Evolutionary conservation across 352 stramenopile genomes (phyloP).

Genomic region (Globisporangium yorkense): DNA sequence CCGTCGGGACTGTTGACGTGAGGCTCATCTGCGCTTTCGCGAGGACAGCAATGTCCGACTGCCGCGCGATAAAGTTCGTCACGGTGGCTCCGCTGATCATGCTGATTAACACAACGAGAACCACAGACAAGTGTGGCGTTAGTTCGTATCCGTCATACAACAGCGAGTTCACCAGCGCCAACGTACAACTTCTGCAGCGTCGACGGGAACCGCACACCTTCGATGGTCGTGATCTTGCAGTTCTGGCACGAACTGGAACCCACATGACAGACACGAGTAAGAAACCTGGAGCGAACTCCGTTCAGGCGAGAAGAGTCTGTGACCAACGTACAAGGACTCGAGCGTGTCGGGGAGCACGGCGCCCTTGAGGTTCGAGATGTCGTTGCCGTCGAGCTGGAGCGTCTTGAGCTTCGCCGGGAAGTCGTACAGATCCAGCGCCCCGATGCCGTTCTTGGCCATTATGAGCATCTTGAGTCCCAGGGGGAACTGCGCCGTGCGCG

Average conservation of each 20-base stretch:
- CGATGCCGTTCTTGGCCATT: constrained; percentile 10
- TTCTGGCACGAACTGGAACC: constrained; percentile 13
- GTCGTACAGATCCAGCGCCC: constrained; percentile 9
- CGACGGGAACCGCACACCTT: constrained; percentile 21
- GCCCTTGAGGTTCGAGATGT: constrained; percentile 27
- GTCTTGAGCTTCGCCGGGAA: constrained; percentile 17
- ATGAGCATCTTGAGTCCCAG: constrained; percentile 7
- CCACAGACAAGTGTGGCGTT: not conserved
- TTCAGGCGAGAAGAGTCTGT: not conserved
- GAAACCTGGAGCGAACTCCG: too few species aligned
- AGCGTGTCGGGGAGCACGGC: constrained; percentile 36
- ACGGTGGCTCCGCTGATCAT: constrained; percentile 18
- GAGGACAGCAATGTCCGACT: constrained; percentile 29
- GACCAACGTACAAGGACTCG: constrained; percentile 18
- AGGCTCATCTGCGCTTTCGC: not conserved
- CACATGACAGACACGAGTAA: not conserved
- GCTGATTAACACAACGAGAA: not conserved
- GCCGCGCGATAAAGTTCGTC: constrained; percentile 25
- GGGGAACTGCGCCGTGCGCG: constrained; percentile 11
- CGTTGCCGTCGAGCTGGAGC: constrained; percentile 30
- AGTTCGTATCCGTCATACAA: too few species aligned
- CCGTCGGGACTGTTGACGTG: not conserved
- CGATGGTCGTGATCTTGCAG: constrained; percentile 15
- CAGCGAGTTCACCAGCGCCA: too few species aligned
- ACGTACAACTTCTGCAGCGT: constrained; percentile 34